These are phyloP conservation scores for Flaveria trinervia DNA, from an alignment of 129 eudicot species.

Conservation along the genomic window DNA sequence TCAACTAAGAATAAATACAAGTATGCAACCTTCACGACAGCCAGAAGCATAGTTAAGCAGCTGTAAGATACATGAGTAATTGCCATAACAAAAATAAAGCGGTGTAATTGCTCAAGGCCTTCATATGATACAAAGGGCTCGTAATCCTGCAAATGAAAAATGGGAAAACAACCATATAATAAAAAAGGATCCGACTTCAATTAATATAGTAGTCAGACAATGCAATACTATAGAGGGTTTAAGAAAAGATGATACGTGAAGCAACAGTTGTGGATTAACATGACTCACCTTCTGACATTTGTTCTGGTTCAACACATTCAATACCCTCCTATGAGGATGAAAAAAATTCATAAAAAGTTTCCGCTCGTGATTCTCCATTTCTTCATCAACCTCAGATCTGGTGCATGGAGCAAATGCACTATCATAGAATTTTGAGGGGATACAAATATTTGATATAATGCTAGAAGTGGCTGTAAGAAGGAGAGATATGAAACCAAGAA, in stretches of 20 bases:
- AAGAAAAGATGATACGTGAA: slow-evolving; percentile 10
- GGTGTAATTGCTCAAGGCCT: slow-evolving; percentile 98
- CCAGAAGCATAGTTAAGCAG: slow-evolving; percentile 98
- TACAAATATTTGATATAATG: slow-evolving; percentile 83
- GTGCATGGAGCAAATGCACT: slow-evolving; percentile 89
- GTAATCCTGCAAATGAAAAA: slow-evolving; percentile 49
- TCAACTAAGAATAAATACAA: slow-evolving; percentile 20
- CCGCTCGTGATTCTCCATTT: slow-evolving; percentile 49
- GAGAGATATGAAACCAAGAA: slow-evolving; percentile 97
- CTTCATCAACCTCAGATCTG: slow-evolving; percentile 63
- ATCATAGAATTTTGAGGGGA: slow-evolving; percentile 75
- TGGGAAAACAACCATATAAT: neutral
- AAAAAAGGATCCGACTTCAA: neutral
- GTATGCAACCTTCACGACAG: slow-evolving; percentile 83
- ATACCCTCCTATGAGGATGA: slow-evolving; percentile 59
- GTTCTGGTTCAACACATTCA: slow-evolving; percentile 59
- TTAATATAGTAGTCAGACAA: neutral
- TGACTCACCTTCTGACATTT: slow-evolving; percentile 75
- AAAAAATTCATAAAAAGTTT: slow-evolving; percentile 53
- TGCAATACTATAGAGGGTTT: neutral
- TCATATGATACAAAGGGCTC: slow-evolving; percentile 98
- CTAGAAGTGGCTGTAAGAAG: slow-evolving; percentile 95
- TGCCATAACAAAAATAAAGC: slow-evolving; percentile 98
- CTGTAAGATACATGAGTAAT: slow-evolving; percentile 91
- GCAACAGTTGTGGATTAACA: slow-evolving; percentile 12